Conservation (phyloP, 2,329 filamentous ascomycete species). For the Aspergillus quadricinctus region DNA sequence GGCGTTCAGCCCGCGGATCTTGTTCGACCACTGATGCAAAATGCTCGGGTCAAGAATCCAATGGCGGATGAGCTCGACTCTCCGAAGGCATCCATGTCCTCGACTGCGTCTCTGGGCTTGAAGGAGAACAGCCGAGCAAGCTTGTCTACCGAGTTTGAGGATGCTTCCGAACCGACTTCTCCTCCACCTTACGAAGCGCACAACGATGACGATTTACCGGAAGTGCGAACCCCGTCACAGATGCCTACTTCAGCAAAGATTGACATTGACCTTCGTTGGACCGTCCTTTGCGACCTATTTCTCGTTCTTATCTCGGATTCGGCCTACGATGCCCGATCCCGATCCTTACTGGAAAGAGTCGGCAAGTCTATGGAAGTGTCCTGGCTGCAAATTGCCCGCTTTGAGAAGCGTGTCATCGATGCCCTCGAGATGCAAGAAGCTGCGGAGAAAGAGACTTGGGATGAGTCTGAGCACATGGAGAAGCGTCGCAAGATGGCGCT, state of each 20-base stretch:
- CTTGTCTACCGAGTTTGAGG: constrained; percentile 32
- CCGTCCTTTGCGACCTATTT: constrained; percentile 91
- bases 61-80: constrained; percentile 55
- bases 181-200: constrained; percentile 56
- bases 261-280: constrained; percentile 96
- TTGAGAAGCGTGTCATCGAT: constrained; percentile 95
- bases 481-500: constrained; percentile 73
- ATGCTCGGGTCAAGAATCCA: constrained; percentile 88
- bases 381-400: constrained; percentile 91
- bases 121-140: constrained; percentile 24
- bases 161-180: constrained; percentile 46
- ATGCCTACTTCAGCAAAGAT: constrained; percentile 77
- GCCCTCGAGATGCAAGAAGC: constrained; percentile 96
- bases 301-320: constrained; percentile 95
- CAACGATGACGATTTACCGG: constrained; percentile 66
- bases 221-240: constrained; percentile 77
- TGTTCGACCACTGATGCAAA: constrained; percentile 81
- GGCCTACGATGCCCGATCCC: constrained; percentile 83
- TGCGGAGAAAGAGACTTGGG: constrained; percentile 94
- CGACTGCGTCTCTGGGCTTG: constrained; percentile 23
- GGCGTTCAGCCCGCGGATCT: constrained; percentile 82
- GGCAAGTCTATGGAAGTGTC: constrained; percentile 74
- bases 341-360: constrained; percentile 76
- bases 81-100: constrained; percentile 37
- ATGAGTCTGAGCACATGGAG: constrained; percentile 92